Evolutionary conservation across 2,329 filamentous ascomycete genomes (phyloP).

Genomic region (Diaporthe capsici): DNA sequence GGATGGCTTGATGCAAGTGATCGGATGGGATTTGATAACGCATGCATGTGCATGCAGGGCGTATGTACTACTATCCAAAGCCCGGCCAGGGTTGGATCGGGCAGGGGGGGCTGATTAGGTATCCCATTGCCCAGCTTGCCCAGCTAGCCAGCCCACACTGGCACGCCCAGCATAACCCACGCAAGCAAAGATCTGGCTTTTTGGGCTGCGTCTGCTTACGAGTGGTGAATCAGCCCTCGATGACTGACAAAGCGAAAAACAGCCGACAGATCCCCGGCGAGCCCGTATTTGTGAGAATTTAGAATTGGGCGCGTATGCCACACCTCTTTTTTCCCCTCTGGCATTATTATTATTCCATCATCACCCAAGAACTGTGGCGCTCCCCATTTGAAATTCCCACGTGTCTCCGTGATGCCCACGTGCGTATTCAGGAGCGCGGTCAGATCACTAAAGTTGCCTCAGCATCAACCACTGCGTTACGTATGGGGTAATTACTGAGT

Average conservation of each 20-base stretch:
- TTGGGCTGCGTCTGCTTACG: constrained; percentile 4
- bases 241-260: constrained; percentile 10
- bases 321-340: neutral
- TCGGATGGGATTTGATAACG: constrained; percentile 14
- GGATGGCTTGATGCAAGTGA: neutral
- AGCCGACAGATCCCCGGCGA: constrained; percentile 18
- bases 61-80: neutral
- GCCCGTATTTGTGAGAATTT: constrained; percentile 31
- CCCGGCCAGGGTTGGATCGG: neutral
- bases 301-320: constrained; percentile 1
- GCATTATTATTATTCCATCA: neutral
- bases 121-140: neutral
- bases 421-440: neutral
- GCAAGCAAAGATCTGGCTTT: neutral
- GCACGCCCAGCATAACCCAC: neutral
- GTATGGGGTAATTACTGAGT: neutral
- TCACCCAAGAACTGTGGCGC: neutral
- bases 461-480: neutral
- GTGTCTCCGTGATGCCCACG: neutral
- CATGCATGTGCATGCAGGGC: constrained; percentile 5
- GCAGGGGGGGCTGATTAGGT: neutral
- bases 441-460: constrained; percentile 14
- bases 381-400: constrained; percentile 6
- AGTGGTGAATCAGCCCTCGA: constrained; percentile 22
- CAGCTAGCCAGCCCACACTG: neutral